Evolutionary conservation across 352 stramenopile species (phyloP), one percentile per base, ranked within the genome.

Genomic region (Globisporangium acanthophoron): DNA sequence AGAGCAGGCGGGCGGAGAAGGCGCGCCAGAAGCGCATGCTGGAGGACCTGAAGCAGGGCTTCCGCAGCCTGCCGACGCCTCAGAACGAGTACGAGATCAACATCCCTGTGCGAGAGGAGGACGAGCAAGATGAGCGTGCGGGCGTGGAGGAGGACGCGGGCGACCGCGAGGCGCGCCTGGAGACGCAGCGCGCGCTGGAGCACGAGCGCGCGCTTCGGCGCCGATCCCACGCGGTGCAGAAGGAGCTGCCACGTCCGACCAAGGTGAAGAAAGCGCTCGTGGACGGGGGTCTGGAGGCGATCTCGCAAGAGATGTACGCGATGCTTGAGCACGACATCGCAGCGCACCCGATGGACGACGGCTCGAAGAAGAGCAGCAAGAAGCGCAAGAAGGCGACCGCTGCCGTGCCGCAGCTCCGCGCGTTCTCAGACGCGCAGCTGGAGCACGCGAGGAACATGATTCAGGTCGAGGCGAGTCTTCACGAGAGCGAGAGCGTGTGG

Each of bases 61-160:
- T 97, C 49, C 59, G 71, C 20, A 81, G 69, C 29, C 72, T 97
- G 3, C 90, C 90, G 1, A 71, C 76, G 16, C 81, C 88, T 5
- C 72, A 94, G 56, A 87, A 92, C 63, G 85, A 93, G 37, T 94
- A 94, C 51, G 87, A 92, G 52, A 84, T 94, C 52, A 84, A 71
- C 15, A 54, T 95, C 37, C 85, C 83, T 0, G 67, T 80, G 40
- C 80, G 87, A 46, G 68, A 73, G 9, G 74, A 76, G 1, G 68
- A 78, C 18, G 74, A 81, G 18, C 11, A 12, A 3, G 39, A 54
- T 16, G 33, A 21, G 13, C 50, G 45, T 21, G 56, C 20, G 0
- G 41, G 48, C 29, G 61, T 54, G 49, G 39, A 55, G 24, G 84
- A 96, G 56, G 91, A 97, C 52, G 89, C 89, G 18, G 86, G 85